Conservation (phyloP, 345 rosid species). For the Salix purpurea region DNA sequence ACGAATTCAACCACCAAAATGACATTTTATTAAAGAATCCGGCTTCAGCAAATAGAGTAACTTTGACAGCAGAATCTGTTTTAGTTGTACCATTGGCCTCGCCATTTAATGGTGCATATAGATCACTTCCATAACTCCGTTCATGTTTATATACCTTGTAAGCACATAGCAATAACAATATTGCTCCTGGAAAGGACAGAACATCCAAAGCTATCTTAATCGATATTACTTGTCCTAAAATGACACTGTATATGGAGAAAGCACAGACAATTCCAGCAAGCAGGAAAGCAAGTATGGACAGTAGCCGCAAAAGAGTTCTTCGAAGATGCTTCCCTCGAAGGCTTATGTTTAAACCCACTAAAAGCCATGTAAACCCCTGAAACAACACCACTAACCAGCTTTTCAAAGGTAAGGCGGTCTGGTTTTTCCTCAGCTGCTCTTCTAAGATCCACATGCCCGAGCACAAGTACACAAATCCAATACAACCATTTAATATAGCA, state of each 20-base stretch:
- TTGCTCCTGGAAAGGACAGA: conserved; percentile 55
- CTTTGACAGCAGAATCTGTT: conserved; percentile 24
- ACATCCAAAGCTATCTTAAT: conserved; percentile 42
- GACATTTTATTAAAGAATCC: conserved; percentile 60
- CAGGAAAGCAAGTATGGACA: conserved; percentile 52
- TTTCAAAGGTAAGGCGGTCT: conserved; percentile 40
- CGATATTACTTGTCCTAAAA: conserved; percentile 19
- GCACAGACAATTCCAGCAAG: conserved; percentile 39
- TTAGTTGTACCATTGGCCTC: conserved; percentile 32
- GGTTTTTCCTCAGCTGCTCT: conserved; percentile 40
- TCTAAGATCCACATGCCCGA: conserved; percentile 56
- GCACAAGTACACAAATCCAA: conserved; percentile 55
- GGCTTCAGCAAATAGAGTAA: conserved; percentile 52
- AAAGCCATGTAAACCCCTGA: conserved; percentile 68
- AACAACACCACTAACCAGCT: conserved; percentile 46
- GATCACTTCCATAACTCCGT: conserved; percentile 28
- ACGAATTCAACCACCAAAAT: conserved; percentile 85
- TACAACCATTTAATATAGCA: conserved; percentile 47
- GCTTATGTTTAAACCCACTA: conserved; percentile 45
- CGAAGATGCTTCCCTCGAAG: conserved; percentile 34
- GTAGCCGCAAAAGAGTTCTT: conserved; percentile 34
- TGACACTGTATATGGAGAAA: conserved; percentile 37
- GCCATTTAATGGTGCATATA: conserved; percentile 54
- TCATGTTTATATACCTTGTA: conserved; percentile 33
- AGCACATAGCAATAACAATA: conserved; percentile 49